Evolutionary conservation across 2,329 filamentous ascomycete species (phyloP).

Genomic region (Ascochyta lentis): DNA sequence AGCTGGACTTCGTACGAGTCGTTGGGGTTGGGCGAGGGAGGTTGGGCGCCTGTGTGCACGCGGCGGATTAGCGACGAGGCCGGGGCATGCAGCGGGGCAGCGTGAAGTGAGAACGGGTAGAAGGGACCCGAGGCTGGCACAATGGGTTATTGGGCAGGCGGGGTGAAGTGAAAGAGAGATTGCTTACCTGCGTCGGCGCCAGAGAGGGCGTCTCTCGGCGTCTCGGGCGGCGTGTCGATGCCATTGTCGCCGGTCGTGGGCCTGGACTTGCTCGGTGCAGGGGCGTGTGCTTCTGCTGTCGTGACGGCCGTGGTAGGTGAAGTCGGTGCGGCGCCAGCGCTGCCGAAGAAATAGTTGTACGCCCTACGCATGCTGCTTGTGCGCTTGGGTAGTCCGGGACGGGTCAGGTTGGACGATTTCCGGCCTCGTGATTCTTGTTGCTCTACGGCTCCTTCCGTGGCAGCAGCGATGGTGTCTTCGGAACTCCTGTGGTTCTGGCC

Average conservation of each 20-base stretch:
- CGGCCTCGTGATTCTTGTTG: slow-evolving; percentile 43
- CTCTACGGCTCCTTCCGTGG: slow-evolving; percentile 33
- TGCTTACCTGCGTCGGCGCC: slow-evolving; percentile 26
- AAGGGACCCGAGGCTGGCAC: slow-evolving; percentile 26
- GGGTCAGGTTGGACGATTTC: slow-evolving; percentile 37
- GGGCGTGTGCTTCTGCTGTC: slow-evolving; percentile 29
- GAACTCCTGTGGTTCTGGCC: slow-evolving; percentile 33
- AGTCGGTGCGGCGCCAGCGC: slow-evolving; percentile 31
- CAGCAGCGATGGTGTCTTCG: slow-evolving; percentile 38
- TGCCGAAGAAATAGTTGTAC: slow-evolving; percentile 51
- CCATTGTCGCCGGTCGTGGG: slow-evolving; percentile 31
- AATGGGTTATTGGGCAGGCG: slow-evolving; percentile 34
- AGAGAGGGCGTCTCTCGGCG: slow-evolving; percentile 32
- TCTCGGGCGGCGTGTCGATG: slow-evolving; percentile 45
- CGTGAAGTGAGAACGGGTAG: slow-evolving; percentile 28
- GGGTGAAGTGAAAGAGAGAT: slow-evolving; percentile 15
- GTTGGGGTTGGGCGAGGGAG: slow-evolving; percentile 36
- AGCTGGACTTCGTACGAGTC: slow-evolving; percentile 41
- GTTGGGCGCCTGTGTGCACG: slow-evolving; percentile 29
- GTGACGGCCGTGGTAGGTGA: slow-evolving; percentile 39
- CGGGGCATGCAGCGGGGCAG: slow-evolving; percentile 24
- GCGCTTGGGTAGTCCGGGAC: slow-evolving; percentile 46
- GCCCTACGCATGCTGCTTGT: slow-evolving; percentile 50
- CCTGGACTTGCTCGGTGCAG: slow-evolving; percentile 29
- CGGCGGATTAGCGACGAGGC: slow-evolving; percentile 32